Evolutionary conservation across 495 filamentous ascomycete species (phyloP).

Genomic region (Podospora sp.): DNA sequence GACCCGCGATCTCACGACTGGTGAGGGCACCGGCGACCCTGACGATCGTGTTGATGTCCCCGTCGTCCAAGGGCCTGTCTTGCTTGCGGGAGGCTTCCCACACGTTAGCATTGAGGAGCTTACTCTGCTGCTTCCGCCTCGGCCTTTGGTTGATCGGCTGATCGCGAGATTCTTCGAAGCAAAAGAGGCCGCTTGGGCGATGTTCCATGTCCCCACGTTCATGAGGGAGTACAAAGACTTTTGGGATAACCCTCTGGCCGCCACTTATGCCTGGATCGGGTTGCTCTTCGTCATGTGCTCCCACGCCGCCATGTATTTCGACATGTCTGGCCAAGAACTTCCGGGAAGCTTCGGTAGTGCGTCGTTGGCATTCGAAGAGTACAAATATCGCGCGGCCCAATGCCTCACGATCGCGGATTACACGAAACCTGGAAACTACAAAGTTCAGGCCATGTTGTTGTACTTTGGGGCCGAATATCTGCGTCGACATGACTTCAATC

Average conservation of each 20-base stretch:
- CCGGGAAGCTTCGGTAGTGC: slow-evolving; percentile 29
- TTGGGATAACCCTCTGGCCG: slow-evolving; percentile 30
- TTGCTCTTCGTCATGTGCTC: slow-evolving; percentile 37
- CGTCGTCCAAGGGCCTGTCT: slow-evolving; percentile 35
- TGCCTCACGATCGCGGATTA: slow-evolving; percentile 45
- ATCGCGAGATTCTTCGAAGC: slow-evolving; percentile 50
- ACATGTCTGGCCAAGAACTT: slow-evolving; percentile 28
- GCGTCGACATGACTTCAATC: slow-evolving; percentile 35
- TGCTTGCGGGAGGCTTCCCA: slow-evolving; percentile 46
- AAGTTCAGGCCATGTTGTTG: slow-evolving; percentile 44
- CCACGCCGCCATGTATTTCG: slow-evolving; percentile 29
- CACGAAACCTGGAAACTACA: slow-evolving; percentile 43
- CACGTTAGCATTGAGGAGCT: slow-evolving; percentile 42
- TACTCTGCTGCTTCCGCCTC: slow-evolving; percentile 44
- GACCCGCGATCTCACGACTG: slow-evolving; percentile 26
- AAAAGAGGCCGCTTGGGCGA: slow-evolving; percentile 45
- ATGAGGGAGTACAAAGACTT: slow-evolving; percentile 40
- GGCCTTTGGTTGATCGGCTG: slow-evolving; percentile 46
- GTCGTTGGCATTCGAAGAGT: slow-evolving; percentile 29
- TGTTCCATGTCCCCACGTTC: slow-evolving; percentile 51
- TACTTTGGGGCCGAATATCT: slow-evolving; percentile 44
- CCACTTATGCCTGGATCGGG: slow-evolving; percentile 33
- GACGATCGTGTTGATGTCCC: slow-evolving; percentile 32
- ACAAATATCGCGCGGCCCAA: slow-evolving; percentile 36
- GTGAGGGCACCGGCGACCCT: slow-evolving; percentile 29